Conservation (phyloP, 2,329 filamentous ascomycete genomes). For the Fusarium tuaranense region DNA sequence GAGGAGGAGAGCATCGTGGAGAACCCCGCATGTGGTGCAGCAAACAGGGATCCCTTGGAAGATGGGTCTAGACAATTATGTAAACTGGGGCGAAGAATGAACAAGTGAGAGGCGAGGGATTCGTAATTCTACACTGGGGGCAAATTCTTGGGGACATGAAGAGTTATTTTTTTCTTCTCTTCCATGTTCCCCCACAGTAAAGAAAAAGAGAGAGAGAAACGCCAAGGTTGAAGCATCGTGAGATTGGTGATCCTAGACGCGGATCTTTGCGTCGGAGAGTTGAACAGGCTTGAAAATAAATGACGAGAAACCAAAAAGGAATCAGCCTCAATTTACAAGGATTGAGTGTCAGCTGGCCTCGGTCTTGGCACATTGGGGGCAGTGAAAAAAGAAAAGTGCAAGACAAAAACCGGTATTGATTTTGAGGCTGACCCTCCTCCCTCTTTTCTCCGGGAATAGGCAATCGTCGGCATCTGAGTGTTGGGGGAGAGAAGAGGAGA, state of each 20-base stretch:
- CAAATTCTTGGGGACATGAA: not conserved
- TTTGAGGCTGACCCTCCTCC: constrained; percentile 3
- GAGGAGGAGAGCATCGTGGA: constrained; percentile 23
- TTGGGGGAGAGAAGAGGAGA: constrained; percentile 30
- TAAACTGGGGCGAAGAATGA: not conserved
- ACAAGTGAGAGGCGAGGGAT: constrained; percentile 19
- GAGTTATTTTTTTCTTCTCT: not conserved
- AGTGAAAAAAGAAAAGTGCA: not conserved
- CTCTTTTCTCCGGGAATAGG: not conserved
- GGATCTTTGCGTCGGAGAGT: constrained; percentile 4
- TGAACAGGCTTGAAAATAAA: not conserved
- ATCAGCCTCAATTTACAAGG: constrained; percentile 1
- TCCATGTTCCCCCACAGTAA: not conserved
- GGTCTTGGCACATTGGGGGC: not conserved
- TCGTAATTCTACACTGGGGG: constrained; percentile 23
- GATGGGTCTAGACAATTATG: constrained; percentile 2
- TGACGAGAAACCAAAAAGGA: not conserved
- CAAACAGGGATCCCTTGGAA: constrained; percentile 6
- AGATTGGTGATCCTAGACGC: not conserved
- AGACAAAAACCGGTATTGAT: constrained; percentile 8
- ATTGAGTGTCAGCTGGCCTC: not conserved
- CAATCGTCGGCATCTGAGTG: constrained; percentile 4
- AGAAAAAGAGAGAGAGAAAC: not conserved
- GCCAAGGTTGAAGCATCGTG: not conserved
- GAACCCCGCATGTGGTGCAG: constrained; percentile 26